Evolutionary conservation across 495 filamentous ascomycete genomes (phyloP), one percentile per base, ranked within the genome.

Genomic region (Rhypophila decipiens): DNA sequence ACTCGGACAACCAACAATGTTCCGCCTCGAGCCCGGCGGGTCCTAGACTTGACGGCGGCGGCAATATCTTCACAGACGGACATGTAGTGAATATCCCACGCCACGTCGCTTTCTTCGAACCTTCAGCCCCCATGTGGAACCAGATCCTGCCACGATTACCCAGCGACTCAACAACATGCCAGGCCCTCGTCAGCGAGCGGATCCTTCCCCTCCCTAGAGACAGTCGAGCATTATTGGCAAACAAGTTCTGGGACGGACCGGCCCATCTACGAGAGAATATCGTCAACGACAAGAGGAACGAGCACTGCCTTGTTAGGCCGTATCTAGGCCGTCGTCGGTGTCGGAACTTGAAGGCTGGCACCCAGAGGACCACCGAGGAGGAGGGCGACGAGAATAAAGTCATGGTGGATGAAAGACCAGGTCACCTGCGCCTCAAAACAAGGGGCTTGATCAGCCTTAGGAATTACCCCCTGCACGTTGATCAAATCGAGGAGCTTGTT

Each of bases 391-490:
- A n/a, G n/a, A n/a, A n/a, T n/a, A n/a, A n/a, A n/a, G n/a, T n/a
- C n/a, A n/a, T n/a, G n/a, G n/a, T n/a, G n/a, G n/a, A n/a, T n/a
- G n/a, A n/a, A n/a, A n/a, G n/a, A n/a, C n/a, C n/a, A n/a, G 27
- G 27, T 38, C 12, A 39, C n/a, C 40, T n/a, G 11, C 29, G 55
- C 56, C 18, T 35, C 33, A 27, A 37, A 11, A 46, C 2, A 42
- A 15, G 41, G 42, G 46, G 47, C 7, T 43, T 42, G 3, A 70
- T 75, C 45, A 68, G 55, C 18, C 53, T 78, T 11, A 61, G 68
- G 3, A 77, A 78, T 50, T 75, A 58, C 46, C 73, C 69, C 0
- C 64, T 79, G 0, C 71, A 77, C 49, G 33, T 70, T 2, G 66
- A 77, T 44, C 70, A 78, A 44, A 67, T 77, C 48, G 67, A 71